Percentiles rank a stretch among this genome's conserved stretches.
Evolutionary conservation across 2,329 filamentous ascomycete species (phyloP).

Genomic region (Diaporthe sp.): DNA sequence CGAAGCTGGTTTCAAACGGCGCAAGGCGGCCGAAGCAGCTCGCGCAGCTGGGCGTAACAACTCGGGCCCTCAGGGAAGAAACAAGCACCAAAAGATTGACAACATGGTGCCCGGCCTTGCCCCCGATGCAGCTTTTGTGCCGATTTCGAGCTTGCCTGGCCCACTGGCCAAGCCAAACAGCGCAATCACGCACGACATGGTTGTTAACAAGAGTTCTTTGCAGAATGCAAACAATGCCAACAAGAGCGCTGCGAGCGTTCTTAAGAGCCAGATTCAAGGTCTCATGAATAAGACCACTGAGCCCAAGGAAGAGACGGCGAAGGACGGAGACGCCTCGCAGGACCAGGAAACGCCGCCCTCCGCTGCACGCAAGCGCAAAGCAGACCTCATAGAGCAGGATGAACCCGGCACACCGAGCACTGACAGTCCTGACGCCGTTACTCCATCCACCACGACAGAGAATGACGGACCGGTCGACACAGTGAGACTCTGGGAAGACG

Average conservation of each 20-base stretch:
- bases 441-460: conserved; percentile 56
- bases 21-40: conserved; percentile 76
- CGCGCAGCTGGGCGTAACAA: conserved; percentile 50
- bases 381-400: conserved; percentile 74
- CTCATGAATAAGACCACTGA: conserved; percentile 45
- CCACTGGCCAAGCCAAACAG: conserved; percentile 57
- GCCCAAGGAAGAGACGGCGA: conserved; percentile 31
- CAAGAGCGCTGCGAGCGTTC: conserved; percentile 90
- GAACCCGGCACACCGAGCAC: conserved; percentile 70
- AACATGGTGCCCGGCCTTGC: conserved; percentile 39
- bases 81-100: conserved; percentile 39
- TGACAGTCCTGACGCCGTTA: conserved; percentile 58
- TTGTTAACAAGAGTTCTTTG: conserved; percentile 78
- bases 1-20: conserved; percentile 82
- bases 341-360: conserved; percentile 58
- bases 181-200: conserved; percentile 86
- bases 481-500: conserved; percentile 93
- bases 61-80: conserved; percentile 45
- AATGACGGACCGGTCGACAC: conserved; percentile 81
- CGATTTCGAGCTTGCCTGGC: conserved; percentile 64
- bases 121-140: conserved; percentile 46
- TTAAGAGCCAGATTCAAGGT: conserved; percentile 83
- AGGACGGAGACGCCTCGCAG: conserved; percentile 36
- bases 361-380: conserved; percentile 81
- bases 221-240: conserved; percentile 84